Conservation (phyloP, 805 yeast genomes). For the Ogataea glucozyma region DNA sequence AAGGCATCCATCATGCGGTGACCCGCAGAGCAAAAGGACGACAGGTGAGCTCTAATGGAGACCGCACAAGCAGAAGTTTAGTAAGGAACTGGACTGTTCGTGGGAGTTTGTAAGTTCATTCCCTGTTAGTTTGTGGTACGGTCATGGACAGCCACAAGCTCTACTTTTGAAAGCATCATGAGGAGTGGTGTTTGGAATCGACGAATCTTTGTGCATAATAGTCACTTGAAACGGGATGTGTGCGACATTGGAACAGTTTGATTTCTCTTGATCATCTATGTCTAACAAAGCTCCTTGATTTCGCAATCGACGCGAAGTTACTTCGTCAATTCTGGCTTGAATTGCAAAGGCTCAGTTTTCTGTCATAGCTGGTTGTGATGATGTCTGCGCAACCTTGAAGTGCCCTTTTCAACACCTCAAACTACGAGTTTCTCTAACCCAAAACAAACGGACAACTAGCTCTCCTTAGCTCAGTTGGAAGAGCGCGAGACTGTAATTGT, state of each 20-base stretch:
- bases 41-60: constrained; percentile 10
- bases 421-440: no score
- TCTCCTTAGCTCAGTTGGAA: constrained; percentile 31
- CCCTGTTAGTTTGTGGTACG: constrained; percentile 4
- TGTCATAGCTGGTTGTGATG: no score
- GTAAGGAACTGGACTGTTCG: constrained; percentile 9
- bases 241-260: no score
- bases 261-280: no score
- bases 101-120: constrained; percentile 6
- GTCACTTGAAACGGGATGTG: constrained; percentile 5
- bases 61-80: constrained; percentile 7
- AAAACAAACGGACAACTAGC: no score
- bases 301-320: no score
- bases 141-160: constrained; percentile 9
- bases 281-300: no score
- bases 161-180: constrained; percentile 10
- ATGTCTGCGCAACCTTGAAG: no score
- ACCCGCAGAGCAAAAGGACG: constrained; percentile 4
- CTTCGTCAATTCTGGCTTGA: no score
- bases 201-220: constrained; percentile 3
- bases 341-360: no score
- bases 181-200: constrained; percentile 10
- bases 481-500: constrained; percentile 30
- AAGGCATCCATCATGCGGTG: constrained; percentile 2
- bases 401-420: no score